These are phyloP conservation scores for Camellia sinensis DNA, from an alignment of 148 eudicot species.

Conservation along the genomic window DNA sequence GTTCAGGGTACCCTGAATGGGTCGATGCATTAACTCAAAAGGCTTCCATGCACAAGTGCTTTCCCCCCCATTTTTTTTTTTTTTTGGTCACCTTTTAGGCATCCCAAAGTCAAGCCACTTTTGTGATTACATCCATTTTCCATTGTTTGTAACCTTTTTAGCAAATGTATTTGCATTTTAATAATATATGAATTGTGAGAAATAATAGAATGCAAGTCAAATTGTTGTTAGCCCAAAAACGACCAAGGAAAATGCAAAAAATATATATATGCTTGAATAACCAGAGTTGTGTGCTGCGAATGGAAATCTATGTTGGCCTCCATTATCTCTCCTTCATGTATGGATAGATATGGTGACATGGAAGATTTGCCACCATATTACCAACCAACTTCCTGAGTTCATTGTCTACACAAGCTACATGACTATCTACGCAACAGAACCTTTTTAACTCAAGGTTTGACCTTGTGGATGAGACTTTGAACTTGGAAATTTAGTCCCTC, in stretches of 20 bases:
- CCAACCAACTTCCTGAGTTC: not conserved
- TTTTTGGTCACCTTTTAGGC: not conserved
- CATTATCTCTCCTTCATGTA: not conserved
- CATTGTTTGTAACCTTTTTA: not conserved
- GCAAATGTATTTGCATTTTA: not conserved
- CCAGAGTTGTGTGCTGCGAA: not conserved
- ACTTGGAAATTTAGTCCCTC: too few relatives aligned
- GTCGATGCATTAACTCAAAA: too few relatives aligned
- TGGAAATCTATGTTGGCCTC: constrained; percentile 11
- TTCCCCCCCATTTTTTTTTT: too few relatives aligned
- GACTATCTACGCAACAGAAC: too few relatives aligned
- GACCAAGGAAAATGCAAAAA: not conserved
- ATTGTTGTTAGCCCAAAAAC: not conserved
- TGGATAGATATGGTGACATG: not conserved
- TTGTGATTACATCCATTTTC: not conserved
- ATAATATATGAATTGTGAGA: not conserved
- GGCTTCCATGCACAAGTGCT: too few relatives aligned
- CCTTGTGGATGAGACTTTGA: too few relatives aligned
- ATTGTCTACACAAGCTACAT: not conserved
- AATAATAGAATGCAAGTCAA: not conserved
- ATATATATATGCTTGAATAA: too few relatives aligned
- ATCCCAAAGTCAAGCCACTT: too few relatives aligned
- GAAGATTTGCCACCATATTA: not conserved
- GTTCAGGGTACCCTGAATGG: too few relatives aligned
- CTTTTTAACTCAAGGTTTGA: too few relatives aligned